Evolutionary conservation across 495 filamentous ascomycete species (phyloP).

Genomic region (Bombardia bombarda): DNA sequence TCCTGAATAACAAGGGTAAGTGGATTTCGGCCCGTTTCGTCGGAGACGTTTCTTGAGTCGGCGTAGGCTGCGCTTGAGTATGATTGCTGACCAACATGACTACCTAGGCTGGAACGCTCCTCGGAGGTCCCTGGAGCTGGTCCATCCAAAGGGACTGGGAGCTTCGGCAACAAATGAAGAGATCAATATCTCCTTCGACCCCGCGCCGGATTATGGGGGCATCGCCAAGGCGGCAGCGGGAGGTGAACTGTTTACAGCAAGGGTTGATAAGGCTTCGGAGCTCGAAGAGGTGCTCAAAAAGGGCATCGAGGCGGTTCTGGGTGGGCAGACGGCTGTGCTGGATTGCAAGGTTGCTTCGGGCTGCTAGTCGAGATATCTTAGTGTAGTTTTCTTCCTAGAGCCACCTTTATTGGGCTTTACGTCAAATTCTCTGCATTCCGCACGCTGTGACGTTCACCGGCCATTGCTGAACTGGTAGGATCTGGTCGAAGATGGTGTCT

Average conservation of each 20-base stretch:
- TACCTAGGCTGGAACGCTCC: constrained; percentile 76
- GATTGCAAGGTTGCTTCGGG: constrained; percentile 39
- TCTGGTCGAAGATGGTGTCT: too few relatives aligned
- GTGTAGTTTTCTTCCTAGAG: too few relatives aligned
- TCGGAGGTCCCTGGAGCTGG: constrained; percentile 63
- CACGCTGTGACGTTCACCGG: too few relatives aligned
- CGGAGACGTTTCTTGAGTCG: too few relatives aligned
- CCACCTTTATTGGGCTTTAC: too few relatives aligned
- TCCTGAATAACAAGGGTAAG: constrained; percentile 84
- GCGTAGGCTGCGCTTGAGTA: too few relatives aligned
- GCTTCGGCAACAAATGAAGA: constrained; percentile 74
- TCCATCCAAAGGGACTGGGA: constrained; percentile 75
- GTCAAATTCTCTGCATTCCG: too few relatives aligned
- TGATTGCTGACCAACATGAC: constrained; percentile 7
- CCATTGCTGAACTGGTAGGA: too few relatives aligned
- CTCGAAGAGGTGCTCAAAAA: constrained; percentile 53
- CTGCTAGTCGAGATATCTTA: constrained; percentile 14
- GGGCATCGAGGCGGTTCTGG: constrained; percentile 60
- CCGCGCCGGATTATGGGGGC: constrained; percentile 80
- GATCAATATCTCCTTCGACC: constrained; percentile 82
- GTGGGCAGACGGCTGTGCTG: constrained; percentile 61
- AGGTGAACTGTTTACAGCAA: constrained; percentile 58
- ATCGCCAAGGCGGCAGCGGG: constrained; percentile 87
- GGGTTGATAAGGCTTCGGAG: constrained; percentile 52
- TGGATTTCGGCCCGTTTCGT: not conserved